Evolutionary conservation across 176 grass and related monocot species (phyloP).

Genomic region (Avena sativa): DNA sequence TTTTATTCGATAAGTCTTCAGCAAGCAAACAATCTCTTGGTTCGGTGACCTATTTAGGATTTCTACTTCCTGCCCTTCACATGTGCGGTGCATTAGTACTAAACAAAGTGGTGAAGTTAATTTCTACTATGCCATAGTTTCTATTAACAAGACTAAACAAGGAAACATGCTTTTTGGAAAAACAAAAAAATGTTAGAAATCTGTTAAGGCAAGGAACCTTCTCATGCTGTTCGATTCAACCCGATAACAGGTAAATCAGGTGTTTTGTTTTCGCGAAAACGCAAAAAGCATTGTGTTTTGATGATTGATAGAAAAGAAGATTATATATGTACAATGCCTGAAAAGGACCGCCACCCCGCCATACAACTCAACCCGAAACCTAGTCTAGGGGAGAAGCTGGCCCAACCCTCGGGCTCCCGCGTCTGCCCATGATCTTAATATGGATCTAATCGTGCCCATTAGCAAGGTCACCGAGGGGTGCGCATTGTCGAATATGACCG

Average conservation of each 20-base stretch:
- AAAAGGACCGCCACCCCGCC: no score
- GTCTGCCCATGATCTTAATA: no score
- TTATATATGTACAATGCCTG: no score
- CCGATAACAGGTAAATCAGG: neutral
- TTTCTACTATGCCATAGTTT: neutral
- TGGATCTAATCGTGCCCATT: no score
- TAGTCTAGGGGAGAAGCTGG: no score
- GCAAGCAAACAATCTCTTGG: no score
- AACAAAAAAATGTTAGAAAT: neutral
- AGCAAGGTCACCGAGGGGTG: no score
- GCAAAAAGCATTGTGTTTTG: neutral
- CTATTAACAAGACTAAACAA: neutral
- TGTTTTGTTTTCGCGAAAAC: neutral
- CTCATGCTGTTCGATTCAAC: neutral
- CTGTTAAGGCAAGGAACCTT: neutral
- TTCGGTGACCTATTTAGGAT: neutral
- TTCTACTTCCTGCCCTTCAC: neutral
- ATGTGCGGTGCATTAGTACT: neutral
- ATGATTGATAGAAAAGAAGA: no score
- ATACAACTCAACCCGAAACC: no score
- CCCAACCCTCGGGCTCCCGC: no score
- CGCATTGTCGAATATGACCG: no score
- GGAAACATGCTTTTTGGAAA: neutral
- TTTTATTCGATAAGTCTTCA: neutral
- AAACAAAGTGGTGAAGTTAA: neutral